These are phyloP conservation scores for Symbiodinium natans DNA, from an alignment of 73 alveolate genomes.

Conservation along the genomic window DNA sequence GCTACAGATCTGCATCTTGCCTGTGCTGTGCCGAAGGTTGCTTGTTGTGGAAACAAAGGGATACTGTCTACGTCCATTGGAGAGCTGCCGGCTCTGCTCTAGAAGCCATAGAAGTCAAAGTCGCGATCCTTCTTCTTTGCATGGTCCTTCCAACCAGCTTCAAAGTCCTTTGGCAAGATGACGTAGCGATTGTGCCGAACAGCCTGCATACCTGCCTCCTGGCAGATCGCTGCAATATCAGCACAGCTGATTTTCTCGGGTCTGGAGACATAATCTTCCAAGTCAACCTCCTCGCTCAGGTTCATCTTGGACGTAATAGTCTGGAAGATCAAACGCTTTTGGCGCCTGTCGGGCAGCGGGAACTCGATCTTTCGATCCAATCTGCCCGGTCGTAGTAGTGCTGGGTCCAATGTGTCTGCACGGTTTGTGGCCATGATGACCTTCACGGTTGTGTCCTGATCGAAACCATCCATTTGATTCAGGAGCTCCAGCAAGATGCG, in stretches of 20 bases:
- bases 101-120: constrained; percentile 92
- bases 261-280: constrained; percentile 98
- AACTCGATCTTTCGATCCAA: constrained; percentile 97
- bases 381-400: constrained; percentile 99
- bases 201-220: constrained; percentile 92
- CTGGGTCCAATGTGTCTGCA: constrained; percentile 99
- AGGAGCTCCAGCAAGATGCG: constrained; percentile 98
- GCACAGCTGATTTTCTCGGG: constrained; percentile 99
- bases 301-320: constrained; percentile 98
- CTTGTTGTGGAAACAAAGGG: not conserved
- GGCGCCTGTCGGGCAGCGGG: constrained; percentile 99
- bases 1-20: not conserved
- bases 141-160: constrained; percentile 96
- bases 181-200: constrained; percentile 97
- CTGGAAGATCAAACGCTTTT: constrained; percentile 99
- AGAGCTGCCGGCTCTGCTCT: not conserved
- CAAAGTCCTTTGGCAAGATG: constrained; percentile 99
- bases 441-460: constrained; percentile 94
- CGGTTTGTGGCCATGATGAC: constrained; percentile 99
- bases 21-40: not conserved
- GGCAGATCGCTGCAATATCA: constrained; percentile 99
- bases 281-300: constrained; percentile 99
- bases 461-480: constrained; percentile 98
- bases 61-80: not conserved
- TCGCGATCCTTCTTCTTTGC: constrained; percentile 90